Evolutionary conservation across 2,329 filamentous ascomycete genomes (phyloP), one percentile per base, ranked within the genome.

Genomic region (Cercospora brassicicola): DNA sequence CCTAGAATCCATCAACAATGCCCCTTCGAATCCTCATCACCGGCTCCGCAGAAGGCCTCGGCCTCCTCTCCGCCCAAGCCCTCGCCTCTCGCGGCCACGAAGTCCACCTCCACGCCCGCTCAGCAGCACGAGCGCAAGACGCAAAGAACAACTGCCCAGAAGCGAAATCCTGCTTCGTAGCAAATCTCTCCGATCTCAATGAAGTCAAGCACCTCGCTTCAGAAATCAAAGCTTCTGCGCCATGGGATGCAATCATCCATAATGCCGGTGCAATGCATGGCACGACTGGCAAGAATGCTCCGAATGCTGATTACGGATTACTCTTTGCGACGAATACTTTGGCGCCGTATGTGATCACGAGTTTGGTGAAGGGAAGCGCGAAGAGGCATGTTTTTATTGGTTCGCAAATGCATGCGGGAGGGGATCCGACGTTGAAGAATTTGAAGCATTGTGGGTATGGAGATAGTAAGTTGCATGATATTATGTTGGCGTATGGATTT

Each of bases 301-400:
- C 51, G 3, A 48, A 67, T 36, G 65, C 31, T n/a, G 57, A 59
- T 48, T 63, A 67, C 23, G 55, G 55, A 5, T 18, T 67, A 4
- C 13, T 67, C 0, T 67, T 67, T 30, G 65, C 65, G 33, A 67
- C 65, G 36, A 67, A 67, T 48, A 67, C 65, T 4, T 31, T 67
- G 51, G 65, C 65, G n/a, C 65, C 65, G 3, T 63, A 63, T 39
- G 65, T 62, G 18, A 60, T 67, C 7, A 63, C 65, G 10, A 56
- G 59, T 26, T 20, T 67, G 65, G 30, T 63, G 6, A 20, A 6
- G 2, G 31, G 59, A 3, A 36, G 13, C 5, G 61, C 65, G 23
- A 67, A 63, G 51, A 23, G 65, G 15, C 55, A 63, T 39, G 53
- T 67, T 4, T 67, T 67, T 23, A 33, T 67, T 6, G 65, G 65